Evolutionary conservation across 345 rosid species (phyloP), one percentile per base, ranked within the genome.

Genomic region (Corchorus capsularis): DNA sequence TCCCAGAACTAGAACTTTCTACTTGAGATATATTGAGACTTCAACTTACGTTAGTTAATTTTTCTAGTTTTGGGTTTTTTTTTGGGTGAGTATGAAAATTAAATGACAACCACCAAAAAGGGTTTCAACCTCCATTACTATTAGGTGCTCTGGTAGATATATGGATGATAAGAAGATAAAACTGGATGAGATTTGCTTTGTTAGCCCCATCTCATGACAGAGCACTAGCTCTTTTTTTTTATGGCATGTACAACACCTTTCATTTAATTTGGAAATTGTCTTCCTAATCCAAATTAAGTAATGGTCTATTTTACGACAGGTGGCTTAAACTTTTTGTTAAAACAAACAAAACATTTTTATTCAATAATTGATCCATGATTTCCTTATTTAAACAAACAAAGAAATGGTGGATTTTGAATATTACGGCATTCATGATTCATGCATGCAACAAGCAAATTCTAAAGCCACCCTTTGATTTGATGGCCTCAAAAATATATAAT

Each of bases 381-480:
- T 27, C 27, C 27, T 27, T 27, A 27, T 27, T 27, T 27, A 27
- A 27, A 27, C 27, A 27, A 27, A 27, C 27, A 27, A 27, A 27
- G 27, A 56, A 19, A 19, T 9, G 61, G 61, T 56, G 61, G 12
- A 43, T 66, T 73, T 61, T 37, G 65, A 37, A 62, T 8, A 5
- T 9, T 14, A 50, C 22, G 45, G 70, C 32, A 61, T 53, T 49
- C 64, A 43, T 27, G 27, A 27, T 27, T 27, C 27, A 27, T 27
- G 27, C 27, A 27, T 55, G 59, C 60, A 78, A 27, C 47, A 46
- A 34, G 15, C 41, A 67, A 73, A 79, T 67, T 46, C 62, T 35
- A 49, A 20, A 69, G 69, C 75, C 57, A 53, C 2, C 5, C 52
- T 46, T 62, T 41, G n/a, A 70, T 47, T 37, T 54, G 27, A 17